Evolutionary conservation across 2,329 filamentous ascomycete species (phyloP), one percentile per base, ranked within the genome.

Genomic region (Cladorrhinum sp.): DNA sequence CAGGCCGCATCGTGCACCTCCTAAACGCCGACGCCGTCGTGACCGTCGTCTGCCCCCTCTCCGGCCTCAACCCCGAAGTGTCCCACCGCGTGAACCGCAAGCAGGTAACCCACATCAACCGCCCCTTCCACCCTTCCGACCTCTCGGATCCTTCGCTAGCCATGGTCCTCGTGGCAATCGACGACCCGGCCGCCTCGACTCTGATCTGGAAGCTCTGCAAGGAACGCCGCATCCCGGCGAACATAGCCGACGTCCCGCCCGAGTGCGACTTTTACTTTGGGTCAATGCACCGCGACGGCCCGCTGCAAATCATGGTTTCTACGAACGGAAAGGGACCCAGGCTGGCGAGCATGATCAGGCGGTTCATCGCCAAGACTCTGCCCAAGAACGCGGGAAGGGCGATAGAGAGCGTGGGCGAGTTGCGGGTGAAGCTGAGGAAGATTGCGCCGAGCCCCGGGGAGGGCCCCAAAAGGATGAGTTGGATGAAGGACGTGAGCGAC

Each of bases 201-300:
- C 82, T 85, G 64, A 92, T 99, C 72, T 99, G 92, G 90, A 93
- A 93, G 73, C 82, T 96, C 23, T 98, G 93, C 82, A 93, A 96
- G 75, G 84, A 92, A 73, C 84, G 81, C 62, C 86, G 86, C 62
- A 90, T 98, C 65, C 86, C 92, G 5, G 93, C 92, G 60, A 99
- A 99, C 75, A 96, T 99, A 66, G 95, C 95, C 67, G 95, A 99
- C 73, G 95, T 99, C 2, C 95, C 95, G 0, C 85, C 92, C 0
- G 95, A 99, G 75, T 99, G 95, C 76, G 95, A 99, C 72, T 99
- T 99, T 73, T 99, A 97, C 81, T 99, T 99, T 77, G 95, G 95
- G 64, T 95, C 90, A 72, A 88, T 97, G 41, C 91, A 99, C 76
- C 88, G 95, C 55, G 95, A 99, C 73, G 95, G 95, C 0, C 95